Base-by-base conservation (phyloP, 2,329 filamentous ascomycete species). In the Sarocladium oryzae region DNA sequence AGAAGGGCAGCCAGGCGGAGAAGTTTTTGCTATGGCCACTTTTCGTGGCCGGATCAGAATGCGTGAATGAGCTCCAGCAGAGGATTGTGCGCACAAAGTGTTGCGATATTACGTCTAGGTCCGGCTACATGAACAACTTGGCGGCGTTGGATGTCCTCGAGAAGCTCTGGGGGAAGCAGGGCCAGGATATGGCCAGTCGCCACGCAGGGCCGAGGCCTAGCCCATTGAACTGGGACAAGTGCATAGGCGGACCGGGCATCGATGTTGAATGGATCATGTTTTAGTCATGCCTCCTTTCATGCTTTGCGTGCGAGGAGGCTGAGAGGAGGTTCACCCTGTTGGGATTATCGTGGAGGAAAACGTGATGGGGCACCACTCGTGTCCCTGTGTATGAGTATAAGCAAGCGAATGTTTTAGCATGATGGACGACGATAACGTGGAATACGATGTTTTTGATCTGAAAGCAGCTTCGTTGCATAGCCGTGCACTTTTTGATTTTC, bases 1-100 rank as follows among this genome's bases (percentile, higher is more conserved):
- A 88, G 55, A 78, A 84, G 2, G 86, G 79, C 36, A 83, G 80
- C 60, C 79, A 77, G 45, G 84, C 86, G 33, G 86, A 95, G 68
- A 95, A 96, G 63, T 96, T 95, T 65, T 72, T 96, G 9, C 80
- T 96, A 8, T 96, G 91, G 92, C 91, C 92, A 2, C 77, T 96
- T 2, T 96, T 96, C 65, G 86, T 96, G 50, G 84, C 86, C 1
- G 91, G 91, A 18, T 90, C 88, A 20, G 92, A 96, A 70, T 95
- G 89, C 60, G 85, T 93, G 56, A 86, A 89, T 57, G 82, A 88
- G 60, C 74, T 84, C 49, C 88, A 96, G 61, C 86, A 91, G 56
- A 80, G 81, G 52, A 81, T 91, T 53, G 86, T 96, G 50, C 82
- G 90, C 50, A 77, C 82, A 57, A 85, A 90, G 59, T 95, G 89